Evolutionary conservation across 148 eudicot species (phyloP), one percentile per base, ranked within the genome.

Genomic region (Rhododendron griersonianum): DNA sequence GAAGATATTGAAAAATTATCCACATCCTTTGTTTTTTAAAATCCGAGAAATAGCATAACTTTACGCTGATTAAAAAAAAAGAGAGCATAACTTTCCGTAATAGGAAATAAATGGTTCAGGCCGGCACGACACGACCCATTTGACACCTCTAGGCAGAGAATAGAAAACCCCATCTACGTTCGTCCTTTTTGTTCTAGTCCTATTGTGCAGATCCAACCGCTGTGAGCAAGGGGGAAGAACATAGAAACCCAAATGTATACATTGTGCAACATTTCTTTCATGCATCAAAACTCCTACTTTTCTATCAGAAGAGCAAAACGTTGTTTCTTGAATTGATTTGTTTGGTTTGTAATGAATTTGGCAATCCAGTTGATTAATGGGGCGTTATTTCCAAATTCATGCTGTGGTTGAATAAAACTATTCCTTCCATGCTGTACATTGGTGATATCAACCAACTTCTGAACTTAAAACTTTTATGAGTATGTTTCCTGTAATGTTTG

Each of bases 401-500:
- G 61, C 61, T 19, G 16, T 13, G 41, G 25, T 33, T 41, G 30
- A 18, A 14, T 30, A 77, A 67, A 14, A 77, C 76, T n/a, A 7
- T 55, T 11, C 7, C 3, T 37, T 37, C 51, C 73, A 51, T 87
- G 33, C 5, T 55, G 23, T 45, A 2, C 67, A 61, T 18, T 77
- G 45, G 19, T 77, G 33, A 15, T 81, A 37, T 82, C 76, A 18
- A 47, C 89, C 51, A 35, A 78, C 51, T 10, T 30, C 44, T 83
- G 11, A 83, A 37, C 57, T 78, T 57, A 55, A 23, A 33, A 45
- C n/a, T 50, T n/a, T 78, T 77, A 41, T 45, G 59, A 75, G 10
- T 84, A 50, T 6, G 39, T 61, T 88, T 57, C 80, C 51, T 74
- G 45, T 73, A 65, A 18, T 45, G 44, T 86, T 71, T 91, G 23